A percentile compares a stretch with the other conserved stretches of the same genome.
Conservation (phyloP, 106 monocot genomes). For the Platanthera zijinensis region DNA sequence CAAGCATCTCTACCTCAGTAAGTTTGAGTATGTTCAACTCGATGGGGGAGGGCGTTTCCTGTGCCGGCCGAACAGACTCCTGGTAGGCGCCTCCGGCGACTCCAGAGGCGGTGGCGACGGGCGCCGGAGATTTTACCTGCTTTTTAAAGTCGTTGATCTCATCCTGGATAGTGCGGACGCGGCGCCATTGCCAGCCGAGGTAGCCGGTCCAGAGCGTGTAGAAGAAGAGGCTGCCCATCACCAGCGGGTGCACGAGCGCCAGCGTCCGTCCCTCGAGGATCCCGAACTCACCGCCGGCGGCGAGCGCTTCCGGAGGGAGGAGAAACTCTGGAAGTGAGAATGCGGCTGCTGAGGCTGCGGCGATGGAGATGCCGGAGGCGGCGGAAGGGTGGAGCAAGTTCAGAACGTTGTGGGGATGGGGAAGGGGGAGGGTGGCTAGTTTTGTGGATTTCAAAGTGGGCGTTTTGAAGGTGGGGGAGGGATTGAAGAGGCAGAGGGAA, state of each 20-base stretch:
- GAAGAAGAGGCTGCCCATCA: conserved; percentile 72
- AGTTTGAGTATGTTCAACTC: conserved; percentile 65
- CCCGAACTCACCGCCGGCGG: conserved; percentile 71
- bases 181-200: conserved; percentile 95
- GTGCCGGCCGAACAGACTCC: conserved; percentile 8
- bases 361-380: background rate
- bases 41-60: conserved; percentile 27
- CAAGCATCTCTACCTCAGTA: conserved; percentile 40
- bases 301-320: conserved; percentile 37
- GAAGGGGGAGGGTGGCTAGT: background rate
- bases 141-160: conserved; percentile 93
- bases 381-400: background rate
- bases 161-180: conserved; percentile 74
- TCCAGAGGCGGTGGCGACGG: conserved; percentile 14
- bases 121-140: conserved; percentile 38
- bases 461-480: background rate
- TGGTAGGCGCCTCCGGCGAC: background rate
- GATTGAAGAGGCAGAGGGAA: background rate
- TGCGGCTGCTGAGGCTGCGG: background rate
- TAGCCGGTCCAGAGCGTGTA: conserved; percentile 85
- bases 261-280: conserved; percentile 71
- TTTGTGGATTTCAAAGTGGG: background rate
- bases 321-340: background rate
- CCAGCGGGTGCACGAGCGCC: conserved; percentile 71
- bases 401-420: background rate